Conservation (phyloP, 257 asterid species). For the Solanum megistacrolobum region DNA sequence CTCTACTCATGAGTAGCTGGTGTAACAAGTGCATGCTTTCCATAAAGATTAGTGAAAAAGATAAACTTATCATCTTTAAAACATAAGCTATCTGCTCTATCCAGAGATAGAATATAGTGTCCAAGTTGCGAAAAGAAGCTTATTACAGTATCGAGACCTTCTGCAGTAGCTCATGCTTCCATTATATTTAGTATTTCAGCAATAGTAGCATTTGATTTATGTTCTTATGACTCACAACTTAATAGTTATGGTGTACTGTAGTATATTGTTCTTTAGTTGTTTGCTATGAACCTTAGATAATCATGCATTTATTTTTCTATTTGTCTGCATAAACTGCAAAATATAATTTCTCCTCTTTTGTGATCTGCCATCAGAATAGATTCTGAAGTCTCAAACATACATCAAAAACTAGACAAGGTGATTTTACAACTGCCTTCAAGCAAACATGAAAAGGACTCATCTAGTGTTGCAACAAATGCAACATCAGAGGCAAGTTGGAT, state of each 20-base stretch:
- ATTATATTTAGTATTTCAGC: not conserved
- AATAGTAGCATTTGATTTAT: not conserved
- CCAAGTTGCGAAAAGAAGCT: not conserved
- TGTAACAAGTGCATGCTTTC: not conserved
- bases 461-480: conserved; percentile 26
- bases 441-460: conserved; percentile 22
- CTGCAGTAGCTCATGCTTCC: not conserved
- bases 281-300: not conserved
- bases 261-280: not conserved
- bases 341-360: conserved; percentile 37
- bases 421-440: conserved; percentile 30
- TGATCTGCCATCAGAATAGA: conserved; percentile 91
- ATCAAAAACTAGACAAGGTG: conserved; percentile 48
- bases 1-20: not conserved
- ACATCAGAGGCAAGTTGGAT: conserved; percentile 55
- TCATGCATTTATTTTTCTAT: not conserved
- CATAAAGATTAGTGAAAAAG: not conserved
- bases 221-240: not conserved
- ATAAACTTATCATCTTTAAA: not conserved
- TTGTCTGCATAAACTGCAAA: conserved; percentile 14
- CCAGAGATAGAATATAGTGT: not conserved
- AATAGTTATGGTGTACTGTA: not conserved
- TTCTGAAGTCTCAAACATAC: conserved; percentile 74
- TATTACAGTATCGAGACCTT: not conserved
- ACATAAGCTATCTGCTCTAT: not conserved